Percentiles rank a stretch among this genome's conserved stretches.
phyloP scores from a whole-genome alignment of 2,329 filamentous ascomycete genomes.

The Alternaria tenuissima region DNA sequence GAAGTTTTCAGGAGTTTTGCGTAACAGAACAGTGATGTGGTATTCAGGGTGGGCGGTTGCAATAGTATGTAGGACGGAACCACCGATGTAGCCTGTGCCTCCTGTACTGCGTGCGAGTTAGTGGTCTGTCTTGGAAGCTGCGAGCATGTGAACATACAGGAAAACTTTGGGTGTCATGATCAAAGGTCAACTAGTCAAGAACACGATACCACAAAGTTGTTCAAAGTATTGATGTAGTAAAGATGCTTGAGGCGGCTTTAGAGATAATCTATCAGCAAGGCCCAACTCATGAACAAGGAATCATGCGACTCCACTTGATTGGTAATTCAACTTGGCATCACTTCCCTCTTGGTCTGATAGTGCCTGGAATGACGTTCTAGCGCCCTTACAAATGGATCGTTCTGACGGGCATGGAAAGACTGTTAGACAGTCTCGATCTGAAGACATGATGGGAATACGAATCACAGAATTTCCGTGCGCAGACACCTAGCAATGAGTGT shows the following conservation, averaged over 20 bases:
- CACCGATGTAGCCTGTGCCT: constrained; percentile 63
- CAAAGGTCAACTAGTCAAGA: too few species aligned
- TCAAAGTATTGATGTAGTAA: too few species aligned
- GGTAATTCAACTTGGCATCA: not conserved
- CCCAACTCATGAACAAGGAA: constrained; percentile 7
- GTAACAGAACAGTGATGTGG: constrained; percentile 56
- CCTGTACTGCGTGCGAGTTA: constrained; percentile 53
- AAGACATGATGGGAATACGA: too few species aligned
- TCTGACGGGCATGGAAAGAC: not conserved
- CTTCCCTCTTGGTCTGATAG: not conserved
- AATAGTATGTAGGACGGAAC: constrained; percentile 59
- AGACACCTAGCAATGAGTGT: too few species aligned
- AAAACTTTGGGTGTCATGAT: too few species aligned
- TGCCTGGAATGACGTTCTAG: not conserved
- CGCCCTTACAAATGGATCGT: not conserved
- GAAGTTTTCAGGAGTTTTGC: constrained; percentile 47
- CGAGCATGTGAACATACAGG: too few species aligned
- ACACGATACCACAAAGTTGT: too few species aligned
- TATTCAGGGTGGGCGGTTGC: constrained; percentile 58
- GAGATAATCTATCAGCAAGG: not conserved
- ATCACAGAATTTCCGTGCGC: too few species aligned
- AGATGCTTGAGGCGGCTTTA: too few species aligned
- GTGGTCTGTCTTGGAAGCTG: not conserved
- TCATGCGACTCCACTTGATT: not conserved
- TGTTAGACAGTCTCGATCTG: too few species aligned